phyloP scores from a whole-genome alignment of 2,329 filamentous ascomycete species.

The Fusarium piperis region DNA sequence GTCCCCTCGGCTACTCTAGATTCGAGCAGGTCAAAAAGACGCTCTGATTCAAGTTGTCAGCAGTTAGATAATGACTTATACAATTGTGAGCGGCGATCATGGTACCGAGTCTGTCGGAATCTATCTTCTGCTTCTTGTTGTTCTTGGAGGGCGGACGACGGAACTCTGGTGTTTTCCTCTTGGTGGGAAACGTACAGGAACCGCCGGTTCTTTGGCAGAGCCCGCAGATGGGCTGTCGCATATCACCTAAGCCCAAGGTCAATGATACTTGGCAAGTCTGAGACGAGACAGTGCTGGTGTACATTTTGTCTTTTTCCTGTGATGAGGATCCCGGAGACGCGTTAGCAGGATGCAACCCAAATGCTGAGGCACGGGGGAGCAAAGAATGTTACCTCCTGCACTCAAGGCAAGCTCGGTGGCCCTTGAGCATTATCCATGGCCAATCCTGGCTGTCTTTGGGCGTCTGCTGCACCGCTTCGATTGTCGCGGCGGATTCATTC shows the following conservation, averaged over 20 bases:
- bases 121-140: background rate
- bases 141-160: background rate
- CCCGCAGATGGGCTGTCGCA: background rate
- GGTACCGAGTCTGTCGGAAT: background rate
- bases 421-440: background rate
- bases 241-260: background rate
- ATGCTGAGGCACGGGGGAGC: background rate
- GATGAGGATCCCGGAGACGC: background rate
- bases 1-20: background rate
- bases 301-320: constrained; percentile 5
- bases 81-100: background rate
- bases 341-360: background rate
- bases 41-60: background rate
- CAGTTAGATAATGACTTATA: background rate
- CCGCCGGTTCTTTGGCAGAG: constrained; percentile 2
- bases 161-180: constrained; percentile 1
- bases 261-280: background rate
- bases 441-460: too few species aligned
- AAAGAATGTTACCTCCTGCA: background rate
- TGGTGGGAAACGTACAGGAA: constrained; percentile 4
- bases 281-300: background rate
- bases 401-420: constrained; percentile 2
- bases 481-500: too few species aligned
- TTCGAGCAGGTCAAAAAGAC: constrained; percentile 5
- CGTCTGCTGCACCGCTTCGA: too few species aligned